phyloP scores from a whole-genome alignment of 306 rosid genomes.

The Rosa persica region DNA sequence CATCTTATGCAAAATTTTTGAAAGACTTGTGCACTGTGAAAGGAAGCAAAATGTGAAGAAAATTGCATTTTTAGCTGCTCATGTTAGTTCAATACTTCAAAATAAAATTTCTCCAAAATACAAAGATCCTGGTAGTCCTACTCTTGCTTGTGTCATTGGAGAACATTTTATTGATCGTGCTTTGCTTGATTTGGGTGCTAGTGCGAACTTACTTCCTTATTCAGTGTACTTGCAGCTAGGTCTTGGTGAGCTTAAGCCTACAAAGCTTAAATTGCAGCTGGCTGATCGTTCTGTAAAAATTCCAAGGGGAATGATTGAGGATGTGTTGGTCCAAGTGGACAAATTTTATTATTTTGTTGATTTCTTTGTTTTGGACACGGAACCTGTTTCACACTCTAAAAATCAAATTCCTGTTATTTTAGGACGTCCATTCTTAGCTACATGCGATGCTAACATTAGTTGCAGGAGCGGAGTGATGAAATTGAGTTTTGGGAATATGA shows the following conservation, averaged over 20 bases:
- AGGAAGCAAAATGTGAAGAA: not conserved
- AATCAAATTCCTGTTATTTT: not conserved
- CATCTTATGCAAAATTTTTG: not conserved
- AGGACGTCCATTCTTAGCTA: not conserved
- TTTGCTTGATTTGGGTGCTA: slow-evolving; percentile 11
- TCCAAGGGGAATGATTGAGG: not conserved
- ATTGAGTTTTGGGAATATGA: not conserved
- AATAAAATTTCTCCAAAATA: not conserved
- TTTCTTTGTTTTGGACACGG: not conserved
- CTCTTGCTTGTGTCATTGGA: not conserved
- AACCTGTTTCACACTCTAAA: not conserved
- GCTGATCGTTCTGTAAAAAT: not conserved
- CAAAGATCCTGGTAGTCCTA: not conserved
- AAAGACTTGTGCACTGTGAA: not conserved
- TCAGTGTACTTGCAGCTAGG: not conserved
- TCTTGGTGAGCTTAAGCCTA: not conserved
- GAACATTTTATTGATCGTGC: not conserved
- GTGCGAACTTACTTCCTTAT: not conserved
- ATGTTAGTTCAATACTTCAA: not conserved
- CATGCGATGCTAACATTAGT: not conserved
- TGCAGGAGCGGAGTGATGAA: not conserved
- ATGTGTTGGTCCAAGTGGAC: not conserved
- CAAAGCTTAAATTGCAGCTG: not conserved
- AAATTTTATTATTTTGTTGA: not conserved
- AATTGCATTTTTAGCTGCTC: not conserved